Conservation (phyloP, 352 stramenopile genomes). For the Peronospora tabacina region DNA sequence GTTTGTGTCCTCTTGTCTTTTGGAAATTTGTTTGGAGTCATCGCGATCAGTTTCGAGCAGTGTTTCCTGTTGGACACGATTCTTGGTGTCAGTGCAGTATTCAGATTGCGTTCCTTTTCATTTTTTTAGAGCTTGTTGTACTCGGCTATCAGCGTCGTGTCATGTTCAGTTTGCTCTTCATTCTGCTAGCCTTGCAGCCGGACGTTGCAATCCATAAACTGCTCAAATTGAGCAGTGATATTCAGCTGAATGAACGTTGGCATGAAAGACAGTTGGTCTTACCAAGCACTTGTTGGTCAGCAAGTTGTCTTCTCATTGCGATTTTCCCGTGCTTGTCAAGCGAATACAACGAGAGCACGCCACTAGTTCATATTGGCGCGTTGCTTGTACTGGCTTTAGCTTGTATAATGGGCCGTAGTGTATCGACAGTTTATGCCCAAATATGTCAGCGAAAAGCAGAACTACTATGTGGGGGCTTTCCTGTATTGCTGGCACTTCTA, state of each 20-base stretch:
- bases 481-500: constrained; percentile 32
- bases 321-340: constrained; percentile 61
- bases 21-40: constrained; percentile 55
- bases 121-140: constrained; percentile 50
- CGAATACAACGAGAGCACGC: constrained; percentile 47
- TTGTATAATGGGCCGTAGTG: constrained; percentile 3
- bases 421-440: constrained; percentile 1
- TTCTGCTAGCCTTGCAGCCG: constrained; percentile 37
- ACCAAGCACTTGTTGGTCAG: constrained; percentile 31
- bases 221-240: neutral
- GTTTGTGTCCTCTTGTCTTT: constrained; percentile 55
- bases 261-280: constrained; percentile 5
- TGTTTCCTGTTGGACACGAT: neutral
- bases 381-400: constrained; percentile 11
- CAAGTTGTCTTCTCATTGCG: constrained; percentile 42
- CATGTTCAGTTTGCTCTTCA: constrained; percentile 53
- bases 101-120: constrained; percentile 19
- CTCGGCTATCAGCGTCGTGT: constrained; percentile 41
- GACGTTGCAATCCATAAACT: constrained; percentile 13
- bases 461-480: constrained; percentile 4
- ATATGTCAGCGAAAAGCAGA: constrained; percentile 9
- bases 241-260: constrained; percentile 1
- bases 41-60: constrained; percentile 18
- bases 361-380: constrained; percentile 40
- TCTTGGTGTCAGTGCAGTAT: constrained; percentile 15